A percentile compares a stretch with the other conserved stretches of the same genome.
Conservation (phyloP, 169 alveolate species). For the Cardiosporidium cionae region DNA sequence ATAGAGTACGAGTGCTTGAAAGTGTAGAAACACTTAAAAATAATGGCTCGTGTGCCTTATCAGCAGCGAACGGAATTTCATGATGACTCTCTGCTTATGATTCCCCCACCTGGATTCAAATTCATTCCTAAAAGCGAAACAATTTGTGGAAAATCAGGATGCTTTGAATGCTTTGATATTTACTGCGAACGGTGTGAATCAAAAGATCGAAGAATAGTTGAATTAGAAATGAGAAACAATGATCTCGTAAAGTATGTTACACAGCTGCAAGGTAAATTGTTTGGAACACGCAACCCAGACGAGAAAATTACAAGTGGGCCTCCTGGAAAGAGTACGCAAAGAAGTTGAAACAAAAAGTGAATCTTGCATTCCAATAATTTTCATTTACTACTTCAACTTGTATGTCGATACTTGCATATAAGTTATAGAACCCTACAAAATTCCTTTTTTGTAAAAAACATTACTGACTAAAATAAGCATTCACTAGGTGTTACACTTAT, state of each 20-base stretch:
- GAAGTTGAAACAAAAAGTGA: not conserved
- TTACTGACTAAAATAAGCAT: no score
- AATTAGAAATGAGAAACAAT: slow-evolving; percentile 51
- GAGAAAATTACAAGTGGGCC: not conserved
- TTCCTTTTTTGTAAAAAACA: no score
- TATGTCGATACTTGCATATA: no score
- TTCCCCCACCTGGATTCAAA: slow-evolving; percentile 43
- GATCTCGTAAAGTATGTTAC: slow-evolving; percentile 52
- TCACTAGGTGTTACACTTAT: no score
- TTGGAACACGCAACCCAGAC: no score
- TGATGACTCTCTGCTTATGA: slow-evolving; percentile 33
- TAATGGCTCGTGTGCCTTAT: no score
- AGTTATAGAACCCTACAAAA: no score
- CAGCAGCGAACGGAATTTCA: not conserved
- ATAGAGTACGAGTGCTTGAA: no score
- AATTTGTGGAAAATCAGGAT: slow-evolving; percentile 46
- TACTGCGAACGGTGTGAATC: slow-evolving; percentile 52
- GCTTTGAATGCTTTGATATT: slow-evolving; percentile 53
- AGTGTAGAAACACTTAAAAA: no score
- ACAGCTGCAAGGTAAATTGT: slow-evolving; percentile 33
- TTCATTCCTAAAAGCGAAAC: slow-evolving; percentile 27
- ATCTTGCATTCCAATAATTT: no score
- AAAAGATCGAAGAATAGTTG: slow-evolving; percentile 50
- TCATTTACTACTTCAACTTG: no score
- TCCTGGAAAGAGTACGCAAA: not conserved